A percentile compares a stretch with the other conserved stretches of the same genome.
Evolutionary conservation across 176 grass and related monocot species (phyloP).

Genomic region (Carex scoparia): DNA sequence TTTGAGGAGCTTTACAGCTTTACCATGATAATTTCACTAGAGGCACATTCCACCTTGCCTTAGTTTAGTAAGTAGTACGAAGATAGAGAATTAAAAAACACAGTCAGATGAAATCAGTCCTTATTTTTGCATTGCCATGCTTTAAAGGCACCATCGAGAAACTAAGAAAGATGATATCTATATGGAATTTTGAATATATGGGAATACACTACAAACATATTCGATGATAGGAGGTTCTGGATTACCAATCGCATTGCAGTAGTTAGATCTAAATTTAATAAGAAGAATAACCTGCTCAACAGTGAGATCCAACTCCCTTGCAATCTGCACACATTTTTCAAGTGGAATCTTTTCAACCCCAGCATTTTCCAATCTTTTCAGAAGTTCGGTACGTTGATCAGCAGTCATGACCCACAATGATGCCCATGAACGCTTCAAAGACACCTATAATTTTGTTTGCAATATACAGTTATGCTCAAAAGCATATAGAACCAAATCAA

Average conservation of each 20-base stretch:
- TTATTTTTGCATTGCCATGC: background rate
- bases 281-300: slow-evolving; percentile 63
- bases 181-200: background rate
- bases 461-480: background rate
- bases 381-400: slow-evolving; percentile 66
- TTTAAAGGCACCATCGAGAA: background rate
- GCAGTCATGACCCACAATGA: slow-evolving; percentile 81
- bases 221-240: background rate
- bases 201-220: background rate
- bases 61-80: background rate
- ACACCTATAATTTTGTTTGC: slow-evolving; percentile 45
- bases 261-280: background rate
- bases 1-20: background rate
- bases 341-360: slow-evolving; percentile 66
- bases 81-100: background rate
- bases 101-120: background rate
- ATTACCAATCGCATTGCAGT: background rate
- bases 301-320: slow-evolving; percentile 79
- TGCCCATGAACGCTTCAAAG: slow-evolving; percentile 70
- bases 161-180: background rate
- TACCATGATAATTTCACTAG: slow-evolving; percentile 1
- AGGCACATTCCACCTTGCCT: background rate
- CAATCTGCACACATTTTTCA: slow-evolving; percentile 76
- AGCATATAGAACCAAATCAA: slow-evolving; percentile 2
- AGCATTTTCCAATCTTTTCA: slow-evolving; percentile 46